A percentile compares a stretch with the other conserved stretches of the same genome.
These are phyloP conservation scores for Saccharomycopsis fibuligera DNA, from an alignment of 805 yeast genomes.

Conservation along the genomic window DNA sequence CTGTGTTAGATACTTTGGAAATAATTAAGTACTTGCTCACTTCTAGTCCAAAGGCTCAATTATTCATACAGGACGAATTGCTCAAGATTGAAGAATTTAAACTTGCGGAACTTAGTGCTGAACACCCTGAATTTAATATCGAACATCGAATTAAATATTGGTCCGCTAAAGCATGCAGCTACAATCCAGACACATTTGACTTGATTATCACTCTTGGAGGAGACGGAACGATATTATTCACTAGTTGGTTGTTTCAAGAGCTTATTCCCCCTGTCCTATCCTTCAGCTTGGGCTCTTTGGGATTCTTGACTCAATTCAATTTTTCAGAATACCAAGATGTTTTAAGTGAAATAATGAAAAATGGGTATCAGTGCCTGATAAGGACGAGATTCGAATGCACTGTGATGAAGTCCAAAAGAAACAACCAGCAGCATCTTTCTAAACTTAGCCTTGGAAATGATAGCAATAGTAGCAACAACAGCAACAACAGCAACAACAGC, in stretches of 20 bases:
- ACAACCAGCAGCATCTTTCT: no score
- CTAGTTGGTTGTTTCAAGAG: slow-evolving; percentile 77
- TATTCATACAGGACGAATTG: slow-evolving; percentile 36
- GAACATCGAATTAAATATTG: slow-evolving; percentile 27
- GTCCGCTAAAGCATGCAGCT: slow-evolving; percentile 34
- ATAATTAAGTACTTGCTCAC: slow-evolving; percentile 24
- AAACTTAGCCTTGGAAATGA: not conserved
- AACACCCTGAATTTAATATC: slow-evolving; percentile 17
- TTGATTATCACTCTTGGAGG: slow-evolving; percentile 89
- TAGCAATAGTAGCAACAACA: not conserved
- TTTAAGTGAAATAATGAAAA: slow-evolving; percentile 24
- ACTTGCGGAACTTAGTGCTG: slow-evolving; percentile 32
- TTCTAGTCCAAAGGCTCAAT: slow-evolving; percentile 35
- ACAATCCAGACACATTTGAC: slow-evolving; percentile 48
- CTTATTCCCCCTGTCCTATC: slow-evolving; percentile 89
- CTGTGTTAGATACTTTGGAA: slow-evolving; percentile 26
- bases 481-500: not conserved
- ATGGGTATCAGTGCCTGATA: slow-evolving; percentile 42
- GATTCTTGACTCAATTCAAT: slow-evolving; percentile 82
- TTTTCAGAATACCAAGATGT: slow-evolving; percentile 38
- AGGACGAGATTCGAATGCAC: slow-evolving; percentile 48
- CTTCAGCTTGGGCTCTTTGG: slow-evolving; percentile 85
- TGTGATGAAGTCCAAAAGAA: slow-evolving; percentile 27
- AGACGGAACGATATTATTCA: slow-evolving; percentile 90
- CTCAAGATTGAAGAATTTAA: slow-evolving; percentile 31